phyloP scores from a whole-genome alignment of 345 rosid species.

The Diplotaxis tenuifolia region DNA sequence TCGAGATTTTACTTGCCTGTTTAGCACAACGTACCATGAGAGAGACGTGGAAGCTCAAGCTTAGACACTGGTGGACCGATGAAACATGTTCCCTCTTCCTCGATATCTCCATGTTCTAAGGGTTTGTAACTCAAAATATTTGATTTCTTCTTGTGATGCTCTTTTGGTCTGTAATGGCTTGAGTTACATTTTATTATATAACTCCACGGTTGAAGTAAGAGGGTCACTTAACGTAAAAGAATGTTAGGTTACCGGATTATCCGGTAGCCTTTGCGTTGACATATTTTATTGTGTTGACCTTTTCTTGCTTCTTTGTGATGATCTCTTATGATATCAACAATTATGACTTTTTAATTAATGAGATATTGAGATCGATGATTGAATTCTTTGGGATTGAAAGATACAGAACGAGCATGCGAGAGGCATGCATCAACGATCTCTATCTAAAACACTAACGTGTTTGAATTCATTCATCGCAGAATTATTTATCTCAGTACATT shows the following conservation, averaged over 20 bases:
- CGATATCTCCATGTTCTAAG: slow-evolving; percentile 22
- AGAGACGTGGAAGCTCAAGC: slow-evolving; percentile 43
- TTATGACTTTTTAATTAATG: background rate
- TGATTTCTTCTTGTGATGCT: background rate
- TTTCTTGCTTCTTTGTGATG: slow-evolving; percentile 16
- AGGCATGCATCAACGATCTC: slow-evolving; percentile 41
- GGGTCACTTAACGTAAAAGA: background rate
- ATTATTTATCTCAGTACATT: background rate
- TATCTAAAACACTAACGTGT: slow-evolving; percentile 3
- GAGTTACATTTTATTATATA: slow-evolving; percentile 22
- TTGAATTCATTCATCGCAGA: background rate
- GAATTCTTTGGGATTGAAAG: slow-evolving; percentile 15
- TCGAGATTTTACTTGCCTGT: slow-evolving; percentile 51
- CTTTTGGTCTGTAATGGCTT: slow-evolving; percentile 3
- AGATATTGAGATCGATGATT: background rate
- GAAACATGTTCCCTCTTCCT: slow-evolving; percentile 35
- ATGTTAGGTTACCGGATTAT: slow-evolving; percentile 31
- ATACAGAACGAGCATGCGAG: slow-evolving; percentile 37
- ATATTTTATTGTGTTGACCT: slow-evolving; percentile 28
- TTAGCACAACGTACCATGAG: slow-evolving; percentile 57
- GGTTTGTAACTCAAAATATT: background rate
- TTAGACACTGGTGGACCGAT: slow-evolving; percentile 39
- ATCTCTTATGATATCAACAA: slow-evolving; percentile 17
- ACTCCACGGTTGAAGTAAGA: background rate
- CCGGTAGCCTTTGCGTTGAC: slow-evolving; percentile 39